Conservation (phyloP, 2,329 filamentous ascomycete species). For the Canariomyces notabilis region DNA sequence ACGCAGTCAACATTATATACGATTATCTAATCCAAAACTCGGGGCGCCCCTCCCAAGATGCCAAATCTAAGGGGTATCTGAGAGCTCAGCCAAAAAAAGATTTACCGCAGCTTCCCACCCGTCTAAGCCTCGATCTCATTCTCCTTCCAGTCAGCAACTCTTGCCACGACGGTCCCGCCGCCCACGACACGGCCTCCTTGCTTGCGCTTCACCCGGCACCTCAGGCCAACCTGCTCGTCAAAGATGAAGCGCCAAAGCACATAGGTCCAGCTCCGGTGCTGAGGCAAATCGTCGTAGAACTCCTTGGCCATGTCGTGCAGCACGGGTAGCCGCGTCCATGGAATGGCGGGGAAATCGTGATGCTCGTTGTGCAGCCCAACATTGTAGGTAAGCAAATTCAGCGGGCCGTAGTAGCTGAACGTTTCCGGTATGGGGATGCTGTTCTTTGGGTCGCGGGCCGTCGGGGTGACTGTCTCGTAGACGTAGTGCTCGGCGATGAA, state of each 20-base stretch:
- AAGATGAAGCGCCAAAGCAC: slow-evolving; percentile 95
- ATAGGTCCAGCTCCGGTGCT: slow-evolving; percentile 83
- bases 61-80: neutral
- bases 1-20: neutral
- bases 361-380: slow-evolving; percentile 98
- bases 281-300: slow-evolving; percentile 85
- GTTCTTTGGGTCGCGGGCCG: slow-evolving; percentile 53
- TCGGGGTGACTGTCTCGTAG: slow-evolving; percentile 58
- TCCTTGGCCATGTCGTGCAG: slow-evolving; percentile 78
- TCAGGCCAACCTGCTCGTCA: slow-evolving; percentile 84
- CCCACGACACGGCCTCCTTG: slow-evolving; percentile 64
- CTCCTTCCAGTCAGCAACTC: slow-evolving; percentile 57
- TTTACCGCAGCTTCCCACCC: too few species aligned
- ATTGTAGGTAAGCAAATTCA: slow-evolving; percentile 94
- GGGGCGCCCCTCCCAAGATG: neutral
- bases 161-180: slow-evolving; percentile 35
- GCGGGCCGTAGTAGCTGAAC: slow-evolving; percentile 90
- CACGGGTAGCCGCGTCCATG: slow-evolving; percentile 80
- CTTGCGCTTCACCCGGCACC: slow-evolving; percentile 87
- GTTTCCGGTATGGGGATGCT: slow-evolving; percentile 77
- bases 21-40: neutral
- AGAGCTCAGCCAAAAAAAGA: neutral
- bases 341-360: slow-evolving; percentile 95
- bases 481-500: slow-evolving; percentile 98
- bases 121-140: slow-evolving; percentile 60